Evolutionary conservation across 139 green algal genomes (phyloP).

Genomic region (Astrephomene gubernaculifera): DNA sequence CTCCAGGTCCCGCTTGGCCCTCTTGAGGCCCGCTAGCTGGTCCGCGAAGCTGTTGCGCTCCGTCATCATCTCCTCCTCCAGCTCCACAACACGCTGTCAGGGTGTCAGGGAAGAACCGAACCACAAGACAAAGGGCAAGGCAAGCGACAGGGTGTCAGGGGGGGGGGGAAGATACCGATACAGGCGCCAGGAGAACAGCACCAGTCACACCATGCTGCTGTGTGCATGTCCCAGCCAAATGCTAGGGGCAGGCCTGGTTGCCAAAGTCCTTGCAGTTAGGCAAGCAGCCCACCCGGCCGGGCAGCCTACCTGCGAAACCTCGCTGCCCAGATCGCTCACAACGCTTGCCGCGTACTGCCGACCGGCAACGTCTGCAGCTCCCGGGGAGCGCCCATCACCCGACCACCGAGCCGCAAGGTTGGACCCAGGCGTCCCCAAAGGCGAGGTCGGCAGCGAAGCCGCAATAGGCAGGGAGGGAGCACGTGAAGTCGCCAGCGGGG

Average conservation of each 20-base stretch:
- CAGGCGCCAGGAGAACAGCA: too few species aligned
- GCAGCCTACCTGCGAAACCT: conserved; percentile 1
- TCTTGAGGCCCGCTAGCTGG: background rate
- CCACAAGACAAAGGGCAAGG: too few species aligned
- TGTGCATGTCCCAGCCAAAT: too few species aligned
- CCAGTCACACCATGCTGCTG: too few species aligned
- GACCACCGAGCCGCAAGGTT: background rate
- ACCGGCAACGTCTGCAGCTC: background rate
- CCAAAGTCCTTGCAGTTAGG: too few species aligned
- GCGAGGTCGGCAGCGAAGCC: background rate
- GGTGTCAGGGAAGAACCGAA: too few species aligned
- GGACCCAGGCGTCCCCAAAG: background rate
- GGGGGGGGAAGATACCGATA: too few species aligned
- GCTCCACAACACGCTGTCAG: conserved; percentile 30
- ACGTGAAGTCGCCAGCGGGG: background rate
- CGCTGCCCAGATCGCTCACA: conserved; percentile 22
- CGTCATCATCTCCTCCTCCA: conserved; percentile 38
- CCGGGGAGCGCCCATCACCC: background rate
- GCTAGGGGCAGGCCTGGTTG: too few species aligned
- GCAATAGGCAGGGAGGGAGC: background rate
- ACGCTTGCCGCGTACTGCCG: conserved; percentile 3
- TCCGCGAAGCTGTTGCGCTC: conserved; percentile 42
- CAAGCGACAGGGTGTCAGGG: too few species aligned
- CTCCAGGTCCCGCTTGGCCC: conserved; percentile 14
- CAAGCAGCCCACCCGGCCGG: too few species aligned